phyloP scores from a whole-genome alignment of 768 basidiomycete genomes.

The Termitomyces sp. region DNA sequence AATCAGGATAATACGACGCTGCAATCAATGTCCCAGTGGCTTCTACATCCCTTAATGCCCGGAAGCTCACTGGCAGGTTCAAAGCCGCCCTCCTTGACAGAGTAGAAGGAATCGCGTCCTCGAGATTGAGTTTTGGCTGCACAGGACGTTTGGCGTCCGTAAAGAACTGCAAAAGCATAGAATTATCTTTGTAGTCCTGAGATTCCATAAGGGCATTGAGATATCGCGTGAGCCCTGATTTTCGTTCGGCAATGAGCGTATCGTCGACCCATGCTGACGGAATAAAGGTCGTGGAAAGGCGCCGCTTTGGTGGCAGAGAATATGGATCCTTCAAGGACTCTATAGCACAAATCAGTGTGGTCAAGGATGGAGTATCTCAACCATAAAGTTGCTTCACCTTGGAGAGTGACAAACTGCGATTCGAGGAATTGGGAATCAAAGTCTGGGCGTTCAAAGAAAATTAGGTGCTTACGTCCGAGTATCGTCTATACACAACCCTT shows the following conservation, averaged over 20 bases:
- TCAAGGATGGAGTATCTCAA: neutral
- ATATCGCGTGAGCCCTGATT: conserved; percentile 41
- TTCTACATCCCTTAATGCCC: conserved; percentile 15
- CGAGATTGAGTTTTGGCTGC: conserved; percentile 31
- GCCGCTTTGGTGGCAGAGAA: conserved; percentile 48
- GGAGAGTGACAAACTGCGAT: conserved; percentile 37
- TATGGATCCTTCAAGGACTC: conserved; percentile 32
- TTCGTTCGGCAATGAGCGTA: conserved; percentile 47
- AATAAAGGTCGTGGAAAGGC: conserved; percentile 43
- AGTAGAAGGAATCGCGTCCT: conserved; percentile 47
- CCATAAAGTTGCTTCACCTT: conserved; percentile 17
- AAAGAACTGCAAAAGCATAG: conserved; percentile 37
- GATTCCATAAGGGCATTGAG: conserved; percentile 34
- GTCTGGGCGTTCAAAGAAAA: neutral
- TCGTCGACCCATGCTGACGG: conserved; percentile 55
- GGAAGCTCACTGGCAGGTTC: conserved; percentile 13
- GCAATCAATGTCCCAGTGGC: conserved; percentile 30
- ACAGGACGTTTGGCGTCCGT: conserved; percentile 18
- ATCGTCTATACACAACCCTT: conserved; percentile 28
- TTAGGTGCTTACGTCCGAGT: conserved; percentile 37
- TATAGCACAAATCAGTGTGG: neutral
- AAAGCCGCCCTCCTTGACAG: conserved; percentile 35
- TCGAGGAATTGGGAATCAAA: neutral
- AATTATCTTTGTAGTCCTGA: conserved; percentile 30
- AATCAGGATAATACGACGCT: conserved; percentile 50